Base-by-base conservation (phyloP, 768 basidiomycete genomes). In the Lactarius evosmus region DNA sequence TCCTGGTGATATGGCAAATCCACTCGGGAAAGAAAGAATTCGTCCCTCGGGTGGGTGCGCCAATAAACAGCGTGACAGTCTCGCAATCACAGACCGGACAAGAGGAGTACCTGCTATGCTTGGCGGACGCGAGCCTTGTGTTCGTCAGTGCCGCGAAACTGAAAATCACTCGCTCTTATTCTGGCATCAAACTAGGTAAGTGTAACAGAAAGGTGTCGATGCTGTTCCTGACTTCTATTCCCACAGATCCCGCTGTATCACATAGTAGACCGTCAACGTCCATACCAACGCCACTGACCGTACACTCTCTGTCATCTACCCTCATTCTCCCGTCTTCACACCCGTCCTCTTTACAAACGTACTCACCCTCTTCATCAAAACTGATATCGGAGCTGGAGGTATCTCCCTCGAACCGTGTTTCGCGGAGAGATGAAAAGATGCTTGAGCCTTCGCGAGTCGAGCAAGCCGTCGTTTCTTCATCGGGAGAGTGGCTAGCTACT, bases 1-100 rank as follows among this genome's bases (percentile, higher is more conserved):
- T 98, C 11, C 75, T 99, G n/a, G 95, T 98, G 41, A 88, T 96
- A 63, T 99, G 97, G 97, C 93, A 97, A 72, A 74, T 99, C 46
- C 88, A 93, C 67, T 85, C 88, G 0, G 91, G 91, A 5, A 91
- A 86, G 74, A 88, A 87, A 72, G 95, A 97, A 73, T 98, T 93
- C 72, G 84, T 98, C 2, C 95, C 97, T 34, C 85, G 97, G 56
- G 80, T 98, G 12, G 95, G 96, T 19, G 88, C 93, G 3, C 87
- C 94, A 5, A 91, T 98, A 59, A 82, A 80, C 69, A 85, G 84
- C 38, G 79, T 95, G 36, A 80, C 85, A 4, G 77, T 90, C 49
- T 81, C 80, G 7, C 83, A 78, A 58, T 72, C 74, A n/a, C 72
- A 69, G 2, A 79, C 73, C 53, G 76, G 76, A 14, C 89, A 91